A percentile compares a stretch with the other conserved stretches of the same genome.
phyloP scores from a whole-genome alignment of 1,284 basidiomycete species.

The Fomitopsis betulina region DNA sequence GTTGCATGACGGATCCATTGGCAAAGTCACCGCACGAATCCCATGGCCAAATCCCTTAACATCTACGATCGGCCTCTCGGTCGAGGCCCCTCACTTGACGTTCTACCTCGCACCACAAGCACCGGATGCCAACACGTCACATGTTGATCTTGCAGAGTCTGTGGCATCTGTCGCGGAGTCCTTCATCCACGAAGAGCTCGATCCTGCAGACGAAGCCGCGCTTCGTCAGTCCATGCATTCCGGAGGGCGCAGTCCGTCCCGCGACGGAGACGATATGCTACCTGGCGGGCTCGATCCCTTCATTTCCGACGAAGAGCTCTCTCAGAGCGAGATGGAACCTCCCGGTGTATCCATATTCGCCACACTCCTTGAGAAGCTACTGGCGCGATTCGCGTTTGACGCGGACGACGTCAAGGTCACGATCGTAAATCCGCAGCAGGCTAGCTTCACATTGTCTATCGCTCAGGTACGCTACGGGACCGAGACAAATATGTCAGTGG shows the following conservation, averaged over 20 bases:
- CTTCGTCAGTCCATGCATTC: slow-evolving; percentile 68
- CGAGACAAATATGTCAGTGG: slow-evolving; percentile 21
- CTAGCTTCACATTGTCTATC: slow-evolving; percentile 57
- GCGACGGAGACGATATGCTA: slow-evolving; percentile 37
- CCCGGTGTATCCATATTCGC: slow-evolving; percentile 82
- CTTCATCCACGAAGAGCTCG: slow-evolving; percentile 81
- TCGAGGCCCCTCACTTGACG: slow-evolving; percentile 57
- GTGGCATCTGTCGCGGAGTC: slow-evolving; percentile 79
- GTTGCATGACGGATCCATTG: slow-evolving; percentile 69
- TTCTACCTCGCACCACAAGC: slow-evolving; percentile 44
- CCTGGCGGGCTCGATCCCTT: slow-evolving; percentile 69
- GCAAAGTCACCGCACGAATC: slow-evolving; percentile 70
- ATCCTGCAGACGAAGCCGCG: slow-evolving; percentile 63
- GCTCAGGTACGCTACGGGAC: slow-evolving; percentile 56
- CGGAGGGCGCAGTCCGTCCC: slow-evolving; percentile 20
- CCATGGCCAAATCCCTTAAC: slow-evolving; percentile 74
- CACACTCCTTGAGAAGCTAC: slow-evolving; percentile 76
- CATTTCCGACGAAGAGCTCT: slow-evolving; percentile 33
- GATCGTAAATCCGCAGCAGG: slow-evolving; percentile 54
- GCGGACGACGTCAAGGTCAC: slow-evolving; percentile 67
- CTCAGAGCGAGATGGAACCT: slow-evolving; percentile 49
- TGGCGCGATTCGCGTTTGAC: slow-evolving; percentile 79
- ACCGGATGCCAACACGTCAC: slow-evolving; percentile 11
- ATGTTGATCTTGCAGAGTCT: slow-evolving; percentile 59
- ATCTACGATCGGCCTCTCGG: slow-evolving; percentile 63